Conservation (phyloP, 2,329 filamentous ascomycete genomes). For the Periconia sp. region DNA sequence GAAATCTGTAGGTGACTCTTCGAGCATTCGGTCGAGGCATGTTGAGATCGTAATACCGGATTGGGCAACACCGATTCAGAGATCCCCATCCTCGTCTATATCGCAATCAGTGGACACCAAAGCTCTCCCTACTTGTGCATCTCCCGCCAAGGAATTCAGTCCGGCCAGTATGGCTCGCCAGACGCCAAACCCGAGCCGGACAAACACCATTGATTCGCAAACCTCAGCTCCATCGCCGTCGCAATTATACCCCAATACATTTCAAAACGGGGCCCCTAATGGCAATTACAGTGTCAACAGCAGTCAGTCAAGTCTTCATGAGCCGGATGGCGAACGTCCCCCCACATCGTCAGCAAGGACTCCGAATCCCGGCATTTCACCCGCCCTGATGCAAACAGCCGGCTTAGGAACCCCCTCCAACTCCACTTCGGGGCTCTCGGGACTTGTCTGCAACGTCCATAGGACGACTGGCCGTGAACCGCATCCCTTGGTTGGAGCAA, state of each 20-base stretch:
- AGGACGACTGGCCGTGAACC: slow-evolving; percentile 90
- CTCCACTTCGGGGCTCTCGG: slow-evolving; percentile 63
- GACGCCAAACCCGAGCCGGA: slow-evolving; percentile 46
- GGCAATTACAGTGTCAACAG: slow-evolving; percentile 44
- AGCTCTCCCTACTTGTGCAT: slow-evolving; percentile 14
- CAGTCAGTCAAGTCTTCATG: slow-evolving; percentile 50
- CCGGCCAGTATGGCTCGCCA: slow-evolving; percentile 46
- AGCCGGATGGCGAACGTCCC: slow-evolving; percentile 45
- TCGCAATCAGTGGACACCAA: slow-evolving; percentile 25
- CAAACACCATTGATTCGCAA: slow-evolving; percentile 51
- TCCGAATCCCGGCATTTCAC: slow-evolving; percentile 46
- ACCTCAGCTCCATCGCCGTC: slow-evolving; percentile 48
- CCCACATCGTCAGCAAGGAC: slow-evolving; percentile 36
- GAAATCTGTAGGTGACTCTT: slow-evolving; percentile 34
- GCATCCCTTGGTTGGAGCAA: slow-evolving; percentile 88
- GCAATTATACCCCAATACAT: slow-evolving; percentile 41
- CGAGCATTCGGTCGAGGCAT: slow-evolving; percentile 45
- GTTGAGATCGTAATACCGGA: slow-evolving; percentile 53
- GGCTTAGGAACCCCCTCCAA: slow-evolving; percentile 38
- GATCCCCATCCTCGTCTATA: slow-evolving; percentile 39
- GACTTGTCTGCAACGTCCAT: slow-evolving; percentile 69
- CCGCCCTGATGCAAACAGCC: slow-evolving; percentile 38
- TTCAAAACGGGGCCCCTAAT: slow-evolving; percentile 37
- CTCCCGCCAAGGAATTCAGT: slow-evolving; percentile 25
- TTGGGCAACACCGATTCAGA: slow-evolving; percentile 47